phyloP scores from a whole-genome alignment of 1,284 basidiomycete genomes.

The Quambalaria eucalypti region DNA sequence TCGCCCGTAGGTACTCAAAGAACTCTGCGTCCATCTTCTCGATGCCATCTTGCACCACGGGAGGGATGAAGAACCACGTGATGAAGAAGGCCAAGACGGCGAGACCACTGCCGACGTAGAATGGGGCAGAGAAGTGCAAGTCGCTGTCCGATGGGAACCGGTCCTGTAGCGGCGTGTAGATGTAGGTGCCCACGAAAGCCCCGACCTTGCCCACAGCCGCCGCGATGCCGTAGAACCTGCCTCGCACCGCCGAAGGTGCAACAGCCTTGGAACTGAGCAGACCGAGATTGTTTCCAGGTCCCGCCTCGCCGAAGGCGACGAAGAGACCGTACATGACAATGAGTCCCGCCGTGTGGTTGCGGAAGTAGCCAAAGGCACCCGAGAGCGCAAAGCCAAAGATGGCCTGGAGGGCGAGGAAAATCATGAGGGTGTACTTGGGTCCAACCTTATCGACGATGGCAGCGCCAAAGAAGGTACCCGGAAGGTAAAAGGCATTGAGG shows the following conservation, averaged over 20 bases:
- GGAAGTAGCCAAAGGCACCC: constrained; percentile 29
- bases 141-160: constrained; percentile 11
- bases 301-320: constrained; percentile 73
- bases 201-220: constrained; percentile 77
- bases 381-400: constrained; percentile 54
- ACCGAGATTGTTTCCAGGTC: constrained; percentile 39
- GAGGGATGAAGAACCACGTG: constrained; percentile 65
- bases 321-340: constrained; percentile 79
- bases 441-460: constrained; percentile 55
- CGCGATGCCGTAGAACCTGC: constrained; percentile 36
- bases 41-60: constrained; percentile 71
- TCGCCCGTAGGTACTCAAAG: constrained; percentile 17
- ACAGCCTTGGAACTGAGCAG: constrained; percentile 30
- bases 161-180: constrained; percentile 25
- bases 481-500: constrained; percentile 52
- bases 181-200: constrained; percentile 33
- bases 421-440: constrained; percentile 39
- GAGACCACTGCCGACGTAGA: constrained; percentile 54
- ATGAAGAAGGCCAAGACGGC: constrained; percentile 69
- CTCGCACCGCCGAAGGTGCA: constrained; percentile 32
- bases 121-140: constrained; percentile 29
- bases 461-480: constrained; percentile 66
- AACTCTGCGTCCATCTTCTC: constrained; percentile 62
- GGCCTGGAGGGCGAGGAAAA: constrained; percentile 30
- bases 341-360: constrained; percentile 49